phyloP scores from a whole-genome alignment of 805 yeast genomes.

The baker's yeast (Saccharomyces cerevisiae) region DNA sequence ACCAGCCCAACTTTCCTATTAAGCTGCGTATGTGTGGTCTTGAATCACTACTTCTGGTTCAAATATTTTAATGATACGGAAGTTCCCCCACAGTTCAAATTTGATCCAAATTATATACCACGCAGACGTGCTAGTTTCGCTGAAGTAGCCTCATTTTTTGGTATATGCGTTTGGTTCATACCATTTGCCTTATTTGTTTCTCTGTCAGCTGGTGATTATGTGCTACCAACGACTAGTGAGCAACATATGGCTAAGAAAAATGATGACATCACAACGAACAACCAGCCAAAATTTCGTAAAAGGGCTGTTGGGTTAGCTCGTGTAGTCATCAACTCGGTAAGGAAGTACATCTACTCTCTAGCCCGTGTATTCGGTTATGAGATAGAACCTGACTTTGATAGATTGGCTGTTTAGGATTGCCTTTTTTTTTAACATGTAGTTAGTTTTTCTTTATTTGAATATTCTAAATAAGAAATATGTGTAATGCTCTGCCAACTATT shows the following conservation, averaged over 20 bases:
- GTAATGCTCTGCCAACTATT: background rate
- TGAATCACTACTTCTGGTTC: constrained; percentile 88
- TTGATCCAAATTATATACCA: constrained; percentile 50
- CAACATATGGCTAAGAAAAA: constrained; percentile 22
- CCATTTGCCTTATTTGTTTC: constrained; percentile 91
- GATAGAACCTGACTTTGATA: constrained; percentile 48
- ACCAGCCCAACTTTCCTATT: constrained; percentile 61
- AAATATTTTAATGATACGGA: constrained; percentile 60
- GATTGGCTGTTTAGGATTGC: constrained; percentile 11
- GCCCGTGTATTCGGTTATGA: constrained; percentile 59
- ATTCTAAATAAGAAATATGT: background rate
- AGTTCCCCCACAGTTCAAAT: constrained; percentile 59
- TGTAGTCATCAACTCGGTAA: constrained; percentile 46
- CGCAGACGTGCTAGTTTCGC: constrained; percentile 72
- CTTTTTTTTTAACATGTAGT: background rate
- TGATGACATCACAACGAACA: constrained; percentile 9
- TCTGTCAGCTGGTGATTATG: constrained; percentile 83
- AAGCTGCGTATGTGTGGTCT: constrained; percentile 63
- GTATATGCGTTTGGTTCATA: constrained; percentile 84
- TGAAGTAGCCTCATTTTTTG: constrained; percentile 93
- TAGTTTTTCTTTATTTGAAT: background rate
- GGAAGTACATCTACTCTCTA: constrained; percentile 37
- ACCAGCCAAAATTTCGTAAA: constrained; percentile 26
- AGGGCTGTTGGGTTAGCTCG: constrained; percentile 62
- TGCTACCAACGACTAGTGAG: constrained; percentile 50